Base-by-base conservation (phyloP, 306 rosid genomes). In the Vigna unguiculata region DNA sequence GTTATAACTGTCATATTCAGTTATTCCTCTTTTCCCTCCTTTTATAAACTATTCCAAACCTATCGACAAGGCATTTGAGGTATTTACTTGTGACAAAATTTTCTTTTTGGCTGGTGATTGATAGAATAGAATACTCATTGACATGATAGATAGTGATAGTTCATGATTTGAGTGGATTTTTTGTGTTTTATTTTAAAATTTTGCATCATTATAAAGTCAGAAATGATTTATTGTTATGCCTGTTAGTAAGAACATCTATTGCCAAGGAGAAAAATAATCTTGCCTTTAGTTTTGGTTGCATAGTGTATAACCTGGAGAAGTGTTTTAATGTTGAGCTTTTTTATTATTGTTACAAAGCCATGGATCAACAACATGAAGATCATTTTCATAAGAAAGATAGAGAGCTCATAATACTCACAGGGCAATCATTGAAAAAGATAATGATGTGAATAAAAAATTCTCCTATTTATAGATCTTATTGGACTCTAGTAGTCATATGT, bases 81-180 rank as follows among this genome's bases (percentile, higher is more conserved):
- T 16, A 21, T 49, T 61, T 21, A 9, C 61, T 62, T 52, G 53
- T 6, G 13, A 71, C 58, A 12, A 21, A 61, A 28, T 36, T 77
- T 71, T 79, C 57, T 48, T 69, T 47, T 49, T 43, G 4, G 30
- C 36, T 34, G 62, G 64, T n/a, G 22, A 47, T 52, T 79, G 67
- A 79, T 52, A 41, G 49, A 48, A 79, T 52, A 28, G 49, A 48
- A 47, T 67, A 61, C 2, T 17, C 32, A 9, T 60, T 62, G 36
- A 25, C 49, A 30, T 62, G 69, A 36, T 43, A 72, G 69, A 28
- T 43, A 16, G 30, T 30, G 34, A 25, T 25, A 28, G 58, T 59
- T 63, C 59, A 19, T 52, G 78, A 62, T 52, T 41, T 53, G 43
- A 34, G 46, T 32, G 67, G n/a, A 13, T 65, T 61, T 32, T 32